Conservation (phyloP, 805 yeast species). For the Kluyveromyces lactis region DNA sequence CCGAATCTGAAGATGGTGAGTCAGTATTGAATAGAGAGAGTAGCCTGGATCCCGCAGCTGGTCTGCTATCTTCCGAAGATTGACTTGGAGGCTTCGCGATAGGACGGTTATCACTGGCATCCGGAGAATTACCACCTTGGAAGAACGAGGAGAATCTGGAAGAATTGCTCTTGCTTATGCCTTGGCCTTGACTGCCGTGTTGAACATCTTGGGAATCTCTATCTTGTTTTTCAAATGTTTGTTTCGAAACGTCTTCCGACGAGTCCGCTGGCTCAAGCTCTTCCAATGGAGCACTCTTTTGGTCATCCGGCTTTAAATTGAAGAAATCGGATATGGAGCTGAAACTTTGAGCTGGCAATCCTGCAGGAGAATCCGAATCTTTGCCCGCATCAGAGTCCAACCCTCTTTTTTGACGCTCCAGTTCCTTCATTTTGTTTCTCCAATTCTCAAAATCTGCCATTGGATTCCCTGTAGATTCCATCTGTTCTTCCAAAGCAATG, state of each 20-base stretch:
- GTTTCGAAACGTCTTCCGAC: not conserved
- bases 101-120: not conserved
- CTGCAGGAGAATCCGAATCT: constrained; percentile 4
- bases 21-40: constrained; percentile 22
- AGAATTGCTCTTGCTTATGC: constrained; percentile 13
- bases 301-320: constrained; percentile 14
- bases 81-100: constrained; percentile 8
- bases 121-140: constrained; percentile 13
- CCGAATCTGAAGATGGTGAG: not conserved
- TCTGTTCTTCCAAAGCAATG: constrained; percentile 26
- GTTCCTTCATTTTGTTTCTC: constrained; percentile 32
- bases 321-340: constrained; percentile 28
- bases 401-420: constrained; percentile 30
- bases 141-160: constrained; percentile 33
- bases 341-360: constrained; percentile 12
- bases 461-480: constrained; percentile 28
- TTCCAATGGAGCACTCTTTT: constrained; percentile 5
- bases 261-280: constrained; percentile 9
- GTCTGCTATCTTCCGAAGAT: constrained; percentile 6
- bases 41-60: constrained; percentile 23
- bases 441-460: constrained; percentile 35
- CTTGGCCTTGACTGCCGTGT: too few relatives aligned
- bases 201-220: not conserved
- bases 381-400: constrained; percentile 7
- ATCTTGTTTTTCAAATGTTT: too few relatives aligned